Conservation (phyloP, 2,329 filamentous ascomycete species). For the Fusarium nurragi region DNA sequence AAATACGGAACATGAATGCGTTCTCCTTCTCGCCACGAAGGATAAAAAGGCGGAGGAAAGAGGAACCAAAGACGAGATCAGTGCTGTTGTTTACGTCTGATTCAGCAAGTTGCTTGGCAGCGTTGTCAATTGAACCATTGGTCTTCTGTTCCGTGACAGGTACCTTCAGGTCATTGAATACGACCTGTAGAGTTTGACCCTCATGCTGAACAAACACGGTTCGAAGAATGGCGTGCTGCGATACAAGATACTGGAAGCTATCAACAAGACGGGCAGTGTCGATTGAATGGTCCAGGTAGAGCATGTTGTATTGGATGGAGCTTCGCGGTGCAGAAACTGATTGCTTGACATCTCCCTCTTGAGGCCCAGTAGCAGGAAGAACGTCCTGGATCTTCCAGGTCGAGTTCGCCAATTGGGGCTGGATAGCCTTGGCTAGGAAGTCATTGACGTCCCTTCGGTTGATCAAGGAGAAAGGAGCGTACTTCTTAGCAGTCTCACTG, state of each 20-base stretch:
- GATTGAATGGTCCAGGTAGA: constrained; percentile 41
- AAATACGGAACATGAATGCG: constrained; percentile 48
- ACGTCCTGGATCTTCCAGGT: constrained; percentile 39
- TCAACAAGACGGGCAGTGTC: constrained; percentile 27
- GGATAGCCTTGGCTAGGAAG: constrained; percentile 29
- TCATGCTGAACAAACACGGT: constrained; percentile 41
- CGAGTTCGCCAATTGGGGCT: constrained; percentile 29
- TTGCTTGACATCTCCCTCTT: constrained; percentile 36
- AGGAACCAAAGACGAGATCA: constrained; percentile 20
- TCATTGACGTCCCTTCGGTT: constrained; percentile 18
- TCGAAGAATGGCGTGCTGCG: constrained; percentile 38
- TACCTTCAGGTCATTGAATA: constrained; percentile 31
- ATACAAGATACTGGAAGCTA: constrained; percentile 38
- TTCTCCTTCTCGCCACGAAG: constrained; percentile 32
- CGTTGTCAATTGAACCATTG: constrained; percentile 20
- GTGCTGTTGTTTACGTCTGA: constrained; percentile 19
- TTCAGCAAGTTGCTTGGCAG: constrained; percentile 32
- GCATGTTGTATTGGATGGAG: constrained; percentile 45
- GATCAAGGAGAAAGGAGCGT: constrained; percentile 38
- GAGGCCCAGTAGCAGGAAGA: constrained; percentile 36
- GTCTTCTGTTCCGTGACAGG: constrained; percentile 23
- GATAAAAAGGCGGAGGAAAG: constrained; percentile 37
- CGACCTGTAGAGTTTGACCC: constrained; percentile 31
- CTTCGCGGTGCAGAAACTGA: constrained; percentile 37
- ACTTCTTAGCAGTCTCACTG: constrained; percentile 14